Percentiles rank a stretch among this genome's conserved stretches.
These are phyloP conservation scores for Novymonas esmeraldas DNA, from an alignment of 208 protist species.

Conservation along the genomic window DNA sequence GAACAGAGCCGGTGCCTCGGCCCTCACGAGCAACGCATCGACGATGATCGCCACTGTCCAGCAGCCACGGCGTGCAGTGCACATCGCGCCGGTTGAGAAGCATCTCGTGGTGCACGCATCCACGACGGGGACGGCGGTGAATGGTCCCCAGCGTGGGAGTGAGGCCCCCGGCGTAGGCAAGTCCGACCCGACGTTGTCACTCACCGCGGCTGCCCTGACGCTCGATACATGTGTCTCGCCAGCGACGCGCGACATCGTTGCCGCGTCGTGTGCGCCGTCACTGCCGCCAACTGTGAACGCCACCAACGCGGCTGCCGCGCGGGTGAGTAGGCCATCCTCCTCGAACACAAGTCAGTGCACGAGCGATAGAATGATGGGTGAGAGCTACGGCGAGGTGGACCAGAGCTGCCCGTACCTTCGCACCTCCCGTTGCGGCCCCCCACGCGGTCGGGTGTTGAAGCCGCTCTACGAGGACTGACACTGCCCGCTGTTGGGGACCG, in stretches of 20 bases:
- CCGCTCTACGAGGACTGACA: slow-evolving; percentile 25
- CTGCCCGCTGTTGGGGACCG: no score
- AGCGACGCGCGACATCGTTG: background rate
- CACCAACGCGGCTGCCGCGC: background rate
- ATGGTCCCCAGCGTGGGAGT: background rate
- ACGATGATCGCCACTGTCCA: slow-evolving; percentile 19
- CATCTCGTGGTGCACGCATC: no score
- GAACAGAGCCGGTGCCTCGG: background rate
- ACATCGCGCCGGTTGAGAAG: background rate
- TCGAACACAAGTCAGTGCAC: background rate
- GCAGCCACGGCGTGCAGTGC: slow-evolving; percentile 6
- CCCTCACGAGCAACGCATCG: background rate
- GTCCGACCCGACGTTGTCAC: background rate
- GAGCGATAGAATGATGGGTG: background rate
- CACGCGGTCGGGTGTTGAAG: slow-evolving; percentile 13
- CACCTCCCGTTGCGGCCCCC: slow-evolving; percentile 5
- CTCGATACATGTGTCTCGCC: background rate
- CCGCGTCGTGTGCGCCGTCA: background rate
- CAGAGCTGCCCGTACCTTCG: background rate
- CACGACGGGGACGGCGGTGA: background rate
- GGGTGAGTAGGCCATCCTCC: background rate
- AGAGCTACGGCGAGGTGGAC: background rate
- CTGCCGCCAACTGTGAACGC: no score
- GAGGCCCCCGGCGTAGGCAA: background rate
- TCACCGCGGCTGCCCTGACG: no score